Conservation (phyloP, 306 rosid genomes). For the Quercus berberidifolia region DNA sequence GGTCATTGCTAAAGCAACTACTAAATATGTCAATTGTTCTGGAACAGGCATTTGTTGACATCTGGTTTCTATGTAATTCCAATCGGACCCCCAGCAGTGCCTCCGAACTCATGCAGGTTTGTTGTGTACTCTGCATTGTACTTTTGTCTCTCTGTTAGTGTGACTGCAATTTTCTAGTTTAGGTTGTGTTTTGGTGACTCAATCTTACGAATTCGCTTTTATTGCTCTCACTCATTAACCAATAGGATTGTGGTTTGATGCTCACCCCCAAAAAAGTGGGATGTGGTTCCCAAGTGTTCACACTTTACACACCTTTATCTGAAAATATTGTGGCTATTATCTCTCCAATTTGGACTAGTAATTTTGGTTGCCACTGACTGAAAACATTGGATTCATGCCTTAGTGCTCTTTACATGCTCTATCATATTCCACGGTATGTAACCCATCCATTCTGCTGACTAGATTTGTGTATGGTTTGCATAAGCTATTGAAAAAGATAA, state of each 20-base stretch:
- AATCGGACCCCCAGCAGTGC: slow-evolving; percentile 90
- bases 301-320: background rate
- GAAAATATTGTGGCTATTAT: background rate
- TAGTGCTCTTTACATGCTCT: too few relatives aligned
- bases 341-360: background rate
- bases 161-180: background rate
- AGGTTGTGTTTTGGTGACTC: background rate
- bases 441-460: background rate
- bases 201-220: too few relatives aligned
- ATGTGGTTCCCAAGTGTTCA: background rate
- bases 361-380: background rate
- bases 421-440: too few relatives aligned
- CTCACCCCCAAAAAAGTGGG: background rate
- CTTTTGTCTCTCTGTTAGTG: background rate
- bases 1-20: background rate
- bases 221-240: too few relatives aligned
- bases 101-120: slow-evolving; percentile 96
- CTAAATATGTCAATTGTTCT: slow-evolving; percentile 19
- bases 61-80: slow-evolving; percentile 94
- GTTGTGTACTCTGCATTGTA: background rate
- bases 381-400: background rate
- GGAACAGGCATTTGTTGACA: slow-evolving; percentile 69
- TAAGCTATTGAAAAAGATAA: too few relatives aligned
- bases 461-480: background rate
- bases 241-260: background rate